These are phyloP conservation scores for Tolypocladium endophyticum DNA, from an alignment of 2,329 filamentous ascomycete species.

Conservation along the genomic window DNA sequence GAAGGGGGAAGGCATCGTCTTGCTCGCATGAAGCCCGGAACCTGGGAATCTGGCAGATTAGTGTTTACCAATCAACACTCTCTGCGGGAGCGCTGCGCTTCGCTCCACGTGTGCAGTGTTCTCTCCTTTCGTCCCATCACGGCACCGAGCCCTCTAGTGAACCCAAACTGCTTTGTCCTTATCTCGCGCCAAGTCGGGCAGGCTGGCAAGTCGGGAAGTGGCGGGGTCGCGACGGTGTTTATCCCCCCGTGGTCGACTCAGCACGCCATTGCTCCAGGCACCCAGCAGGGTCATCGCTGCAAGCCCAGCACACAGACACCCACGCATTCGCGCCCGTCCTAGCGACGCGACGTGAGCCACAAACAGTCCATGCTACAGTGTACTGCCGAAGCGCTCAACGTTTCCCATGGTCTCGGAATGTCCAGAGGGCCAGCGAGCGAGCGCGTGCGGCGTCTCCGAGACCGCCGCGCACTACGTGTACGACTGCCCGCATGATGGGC, in stretches of 20 bases:
- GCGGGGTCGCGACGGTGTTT: neutral
- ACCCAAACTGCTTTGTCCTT: neutral
- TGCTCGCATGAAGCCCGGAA: neutral
- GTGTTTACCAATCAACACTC: neutral
- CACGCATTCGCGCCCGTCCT: neutral
- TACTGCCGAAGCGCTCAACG: neutral
- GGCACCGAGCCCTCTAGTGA: neutral
- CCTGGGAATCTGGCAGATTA: neutral
- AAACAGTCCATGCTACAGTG: too few relatives aligned
- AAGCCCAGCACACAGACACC: neutral
- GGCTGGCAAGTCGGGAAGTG: neutral
- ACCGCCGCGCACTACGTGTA: slow-evolving; percentile 2
- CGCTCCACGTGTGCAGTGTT: neutral
- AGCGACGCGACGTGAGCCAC: neutral
- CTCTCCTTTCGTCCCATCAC: neutral
- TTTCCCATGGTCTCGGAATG: neutral
- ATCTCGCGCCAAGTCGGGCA: neutral
- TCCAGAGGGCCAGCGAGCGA: neutral
- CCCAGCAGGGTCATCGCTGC: neutral
- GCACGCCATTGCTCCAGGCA: neutral
- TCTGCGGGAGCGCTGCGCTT: neutral
- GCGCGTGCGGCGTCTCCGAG: slow-evolving; percentile 12
- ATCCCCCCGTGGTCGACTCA: neutral
- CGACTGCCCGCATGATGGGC: neutral
- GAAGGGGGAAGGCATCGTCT: neutral